Evolutionary conservation across 129 eudicot species (phyloP), one percentile per base, ranked within the genome.

Genomic region (Centaurea solstitialis): DNA sequence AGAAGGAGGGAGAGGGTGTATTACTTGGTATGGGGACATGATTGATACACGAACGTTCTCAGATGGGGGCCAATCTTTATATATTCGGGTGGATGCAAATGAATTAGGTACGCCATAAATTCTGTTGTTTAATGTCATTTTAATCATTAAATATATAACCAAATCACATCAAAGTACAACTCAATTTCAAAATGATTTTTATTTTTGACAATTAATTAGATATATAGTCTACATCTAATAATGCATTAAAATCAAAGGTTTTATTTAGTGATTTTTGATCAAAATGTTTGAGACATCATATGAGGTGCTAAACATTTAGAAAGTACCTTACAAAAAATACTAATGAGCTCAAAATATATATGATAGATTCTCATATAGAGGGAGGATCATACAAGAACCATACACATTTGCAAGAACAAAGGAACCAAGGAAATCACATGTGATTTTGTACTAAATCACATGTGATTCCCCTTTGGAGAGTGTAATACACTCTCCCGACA

Each of bases 11-110:
- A 68, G 81, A 41, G 92, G 95, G 21, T 91, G 95, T 70, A 68
- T 91, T 28, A 76, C 75, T 0, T 85, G 90, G 89, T 45, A 82
- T 45, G 88, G 81, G 10, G 73, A 82, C 4, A 70, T 88, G 87
- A 64, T 76, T n/a, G 95, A 91, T 83, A 37, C 74, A 3, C 87
- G 90, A 15, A 75, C 73, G n/a, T 86, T 79, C 61, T 40, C 85
- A 20, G 70, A 73, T 33, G 86, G 89, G 33, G 94, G 90, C 68
- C 92, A 88, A 18, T 87, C 84, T 66, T 75, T 90, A n/a, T 90
- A 78, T 70, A 20, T 90, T 0, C 82, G 94, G 47, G 90, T 88
- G 35, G 88, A 88, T 79, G 86, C 89, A 26, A 12, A 61, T 40
- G 88, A 80, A 67, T 85, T 88, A 76, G 94, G 92, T 90, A 88